phyloP scores from a whole-genome alignment of 805 yeast genomes.

The Scheffersomyces coipomensis region DNA sequence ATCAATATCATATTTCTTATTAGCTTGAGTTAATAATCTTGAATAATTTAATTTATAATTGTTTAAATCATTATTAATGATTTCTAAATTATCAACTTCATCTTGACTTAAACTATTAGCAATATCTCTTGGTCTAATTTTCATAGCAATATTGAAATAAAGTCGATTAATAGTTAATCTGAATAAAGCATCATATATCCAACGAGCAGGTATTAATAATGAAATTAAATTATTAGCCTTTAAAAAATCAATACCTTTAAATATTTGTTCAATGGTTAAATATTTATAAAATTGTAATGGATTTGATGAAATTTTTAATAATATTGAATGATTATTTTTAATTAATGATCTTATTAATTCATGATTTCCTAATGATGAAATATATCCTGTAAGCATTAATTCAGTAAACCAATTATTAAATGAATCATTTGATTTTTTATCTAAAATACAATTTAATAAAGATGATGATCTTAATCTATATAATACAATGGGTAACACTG shows the following conservation, averaged over 20 bases:
- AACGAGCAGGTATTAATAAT: slow-evolving; percentile 31
- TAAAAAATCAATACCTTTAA: slow-evolving; percentile 27
- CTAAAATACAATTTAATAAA: slow-evolving; percentile 24
- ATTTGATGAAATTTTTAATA: not conserved
- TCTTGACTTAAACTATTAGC: slow-evolving; percentile 23
- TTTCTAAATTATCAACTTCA: slow-evolving; percentile 23
- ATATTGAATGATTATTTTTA: slow-evolving; percentile 7
- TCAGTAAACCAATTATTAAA: slow-evolving; percentile 27
- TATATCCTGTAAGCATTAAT: slow-evolving; percentile 32
- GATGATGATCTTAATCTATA: slow-evolving; percentile 37
- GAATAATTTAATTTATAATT: not conserved
- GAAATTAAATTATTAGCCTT: slow-evolving; percentile 31
- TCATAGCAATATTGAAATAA: slow-evolving; percentile 28
- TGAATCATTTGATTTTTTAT: slow-evolving; percentile 8
- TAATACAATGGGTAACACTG: slow-evolving; percentile 37
- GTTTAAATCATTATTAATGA: slow-evolving; percentile 10
- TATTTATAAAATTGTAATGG: not conserved
- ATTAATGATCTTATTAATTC: slow-evolving; percentile 18
- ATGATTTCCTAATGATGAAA: slow-evolving; percentile 38
- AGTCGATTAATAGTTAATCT: slow-evolving; percentile 30
- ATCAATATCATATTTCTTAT: not conserved
- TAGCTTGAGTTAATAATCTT: not conserved
- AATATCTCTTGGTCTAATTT: slow-evolving; percentile 29
- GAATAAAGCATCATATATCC: slow-evolving; percentile 34
- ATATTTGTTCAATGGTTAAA: slow-evolving; percentile 7